Evolutionary conservation across 306 rosid genomes (phyloP).

Genomic region (Potentilla sterilis): DNA sequence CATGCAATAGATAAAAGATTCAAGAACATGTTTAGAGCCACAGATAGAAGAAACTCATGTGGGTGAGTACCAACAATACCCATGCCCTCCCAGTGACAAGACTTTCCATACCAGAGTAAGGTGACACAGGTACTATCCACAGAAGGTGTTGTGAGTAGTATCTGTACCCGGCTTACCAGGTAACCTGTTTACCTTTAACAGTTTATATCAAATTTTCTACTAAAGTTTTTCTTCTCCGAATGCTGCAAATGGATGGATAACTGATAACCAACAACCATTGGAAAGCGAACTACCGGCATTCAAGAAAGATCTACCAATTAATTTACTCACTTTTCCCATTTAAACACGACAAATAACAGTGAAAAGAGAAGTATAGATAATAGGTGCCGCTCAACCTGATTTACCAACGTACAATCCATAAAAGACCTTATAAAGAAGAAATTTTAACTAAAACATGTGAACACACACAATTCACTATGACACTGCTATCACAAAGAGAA

Average conservation of each 20-base stretch:
- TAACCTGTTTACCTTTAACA: background rate
- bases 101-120: background rate
- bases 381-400: background rate
- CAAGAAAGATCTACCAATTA: background rate
- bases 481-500: background rate
- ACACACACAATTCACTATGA: background rate
- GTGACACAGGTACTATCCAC: background rate
- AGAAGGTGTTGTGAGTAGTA: background rate
- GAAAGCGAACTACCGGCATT: background rate
- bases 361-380: background rate
- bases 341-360: background rate
- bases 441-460: background rate
- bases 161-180: background rate
- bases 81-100: background rate
- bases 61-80: background rate
- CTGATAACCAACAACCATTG: background rate
- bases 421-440: background rate
- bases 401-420: background rate
- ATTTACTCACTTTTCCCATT: background rate
- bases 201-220: background rate
- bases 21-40: background rate
- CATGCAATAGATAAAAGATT: background rate
- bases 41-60: background rate
- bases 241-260: constrained; percentile 2
- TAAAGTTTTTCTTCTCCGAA: background rate